Evolutionary conservation across 176 grass and related monocot genomes (phyloP).

Genomic region (Poa annua): DNA sequence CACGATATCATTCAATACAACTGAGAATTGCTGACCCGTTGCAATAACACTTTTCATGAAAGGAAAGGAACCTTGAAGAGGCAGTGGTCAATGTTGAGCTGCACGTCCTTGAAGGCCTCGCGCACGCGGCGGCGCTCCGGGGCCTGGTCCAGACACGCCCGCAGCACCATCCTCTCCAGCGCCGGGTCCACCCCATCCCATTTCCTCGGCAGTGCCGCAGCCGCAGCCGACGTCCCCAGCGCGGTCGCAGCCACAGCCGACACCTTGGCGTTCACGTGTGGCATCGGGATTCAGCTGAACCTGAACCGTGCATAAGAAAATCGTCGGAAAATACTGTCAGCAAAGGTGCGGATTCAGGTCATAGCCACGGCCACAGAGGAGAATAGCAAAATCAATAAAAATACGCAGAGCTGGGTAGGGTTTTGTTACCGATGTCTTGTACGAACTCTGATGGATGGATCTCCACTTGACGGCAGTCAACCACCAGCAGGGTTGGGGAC

Average conservation of each 20-base stretch:
- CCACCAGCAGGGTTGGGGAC: background rate
- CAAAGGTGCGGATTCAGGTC: background rate
- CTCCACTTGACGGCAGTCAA: background rate
- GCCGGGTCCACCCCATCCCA: conserved; percentile 68
- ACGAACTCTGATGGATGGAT: background rate
- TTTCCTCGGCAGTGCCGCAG: conserved; percentile 37
- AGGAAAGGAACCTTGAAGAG: conserved; percentile 70
- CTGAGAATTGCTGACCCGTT: background rate
- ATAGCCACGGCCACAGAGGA: background rate
- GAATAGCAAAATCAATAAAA: background rate
- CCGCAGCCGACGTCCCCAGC: conserved; percentile 18
- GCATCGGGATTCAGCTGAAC: conserved; percentile 7
- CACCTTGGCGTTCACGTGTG: conserved; percentile 37
- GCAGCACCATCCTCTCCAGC: conserved; percentile 60
- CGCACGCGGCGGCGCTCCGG: conserved; percentile 73
- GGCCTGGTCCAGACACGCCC: conserved; percentile 76
- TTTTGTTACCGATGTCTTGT: background rate
- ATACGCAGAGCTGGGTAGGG: background rate
- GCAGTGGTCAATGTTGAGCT: conserved; percentile 84
- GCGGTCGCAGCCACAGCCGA: conserved; percentile 27
- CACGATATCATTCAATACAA: background rate
- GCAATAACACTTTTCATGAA: background rate
- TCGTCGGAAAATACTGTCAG: background rate
- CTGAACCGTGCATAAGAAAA: background rate
- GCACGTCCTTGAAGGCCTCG: conserved; percentile 82